phyloP scores from a whole-genome alignment of 140 eudicot species.

The Ambrosia hybrid region DNA sequence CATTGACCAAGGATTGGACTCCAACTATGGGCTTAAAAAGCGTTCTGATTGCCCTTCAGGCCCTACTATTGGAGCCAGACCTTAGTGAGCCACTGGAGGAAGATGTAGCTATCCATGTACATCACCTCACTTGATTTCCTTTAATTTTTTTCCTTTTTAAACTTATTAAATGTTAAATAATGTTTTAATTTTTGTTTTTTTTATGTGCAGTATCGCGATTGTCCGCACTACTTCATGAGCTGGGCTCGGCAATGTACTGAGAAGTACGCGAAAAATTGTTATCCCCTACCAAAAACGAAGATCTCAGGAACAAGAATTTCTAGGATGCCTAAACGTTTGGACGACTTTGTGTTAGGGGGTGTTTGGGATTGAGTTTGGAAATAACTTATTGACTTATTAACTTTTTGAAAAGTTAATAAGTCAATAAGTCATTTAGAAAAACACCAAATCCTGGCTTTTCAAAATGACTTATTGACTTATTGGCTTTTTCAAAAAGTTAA shows the following conservation, averaged over 20 bases:
- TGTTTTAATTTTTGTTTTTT: background rate
- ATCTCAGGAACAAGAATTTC: background rate
- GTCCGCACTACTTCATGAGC: constrained; percentile 33
- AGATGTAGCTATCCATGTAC: constrained; percentile 56
- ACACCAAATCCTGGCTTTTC: too few species aligned
- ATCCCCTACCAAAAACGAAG: background rate
- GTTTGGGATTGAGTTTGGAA: too few species aligned
- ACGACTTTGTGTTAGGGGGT: background rate
- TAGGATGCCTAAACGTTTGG: constrained; percentile 1
- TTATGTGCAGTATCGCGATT: constrained; percentile 40
- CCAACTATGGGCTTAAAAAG: constrained; percentile 58
- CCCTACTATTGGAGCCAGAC: constrained; percentile 66
- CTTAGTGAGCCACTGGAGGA: constrained; percentile 78
- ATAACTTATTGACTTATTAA: too few species aligned
- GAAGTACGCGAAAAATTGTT: constrained; percentile 38
- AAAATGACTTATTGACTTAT: too few species aligned
- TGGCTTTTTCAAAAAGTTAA: too few species aligned
- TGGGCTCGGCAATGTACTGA: constrained; percentile 60
- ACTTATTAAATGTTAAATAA: background rate
- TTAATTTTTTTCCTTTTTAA: background rate
- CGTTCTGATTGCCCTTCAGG: constrained; percentile 63
- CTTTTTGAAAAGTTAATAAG: too few species aligned
- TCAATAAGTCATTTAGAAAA: too few species aligned
- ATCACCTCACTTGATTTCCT: background rate
- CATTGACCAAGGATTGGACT: constrained; percentile 61